Conservation (phyloP, 768 basidiomycete genomes). For the Rhodotorula taiwanensis region DNA sequence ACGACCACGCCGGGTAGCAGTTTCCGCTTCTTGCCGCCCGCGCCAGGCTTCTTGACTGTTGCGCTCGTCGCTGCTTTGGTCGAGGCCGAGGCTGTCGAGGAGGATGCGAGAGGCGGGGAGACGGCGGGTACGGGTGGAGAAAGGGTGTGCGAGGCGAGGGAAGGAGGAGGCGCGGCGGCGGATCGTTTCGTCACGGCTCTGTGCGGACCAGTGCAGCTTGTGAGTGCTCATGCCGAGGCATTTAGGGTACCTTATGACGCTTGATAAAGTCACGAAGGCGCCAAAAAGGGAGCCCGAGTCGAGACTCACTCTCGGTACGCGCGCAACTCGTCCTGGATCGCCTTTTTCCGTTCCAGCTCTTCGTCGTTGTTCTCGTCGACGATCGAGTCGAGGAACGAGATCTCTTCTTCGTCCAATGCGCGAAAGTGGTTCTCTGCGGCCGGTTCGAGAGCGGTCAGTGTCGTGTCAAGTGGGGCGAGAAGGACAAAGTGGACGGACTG, state of each 20-base stretch:
- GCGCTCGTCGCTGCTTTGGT: too few species aligned
- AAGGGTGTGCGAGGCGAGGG: too few species aligned
- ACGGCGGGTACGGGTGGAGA: too few species aligned
- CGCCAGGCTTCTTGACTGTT: too few species aligned
- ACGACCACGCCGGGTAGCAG: background rate
- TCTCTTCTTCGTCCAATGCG: constrained; percentile 47
- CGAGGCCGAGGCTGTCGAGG: too few species aligned
- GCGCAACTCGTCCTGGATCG: constrained; percentile 43
- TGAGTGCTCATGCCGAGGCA: background rate
- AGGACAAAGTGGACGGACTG: constrained; percentile 17
- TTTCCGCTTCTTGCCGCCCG: background rate
- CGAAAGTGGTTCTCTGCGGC: constrained; percentile 45
- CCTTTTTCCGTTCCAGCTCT: constrained; percentile 38
- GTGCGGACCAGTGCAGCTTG: background rate
- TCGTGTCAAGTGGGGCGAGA: background rate
- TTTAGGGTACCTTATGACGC: background rate
- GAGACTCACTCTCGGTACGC: constrained; percentile 39
- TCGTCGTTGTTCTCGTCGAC: constrained; percentile 41
- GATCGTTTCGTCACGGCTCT: constrained; percentile 13
- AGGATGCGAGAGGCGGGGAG: too few species aligned
- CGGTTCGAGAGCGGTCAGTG: background rate
- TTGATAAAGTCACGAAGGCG: background rate
- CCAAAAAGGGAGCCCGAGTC: background rate
- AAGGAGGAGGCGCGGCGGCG: background rate
- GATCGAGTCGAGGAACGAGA: constrained; percentile 43